A percentile compares a stretch with the other conserved stretches of the same genome.
phyloP scores from a whole-genome alignment of 768 basidiomycete genomes.

The Calvatia gigantea region DNA sequence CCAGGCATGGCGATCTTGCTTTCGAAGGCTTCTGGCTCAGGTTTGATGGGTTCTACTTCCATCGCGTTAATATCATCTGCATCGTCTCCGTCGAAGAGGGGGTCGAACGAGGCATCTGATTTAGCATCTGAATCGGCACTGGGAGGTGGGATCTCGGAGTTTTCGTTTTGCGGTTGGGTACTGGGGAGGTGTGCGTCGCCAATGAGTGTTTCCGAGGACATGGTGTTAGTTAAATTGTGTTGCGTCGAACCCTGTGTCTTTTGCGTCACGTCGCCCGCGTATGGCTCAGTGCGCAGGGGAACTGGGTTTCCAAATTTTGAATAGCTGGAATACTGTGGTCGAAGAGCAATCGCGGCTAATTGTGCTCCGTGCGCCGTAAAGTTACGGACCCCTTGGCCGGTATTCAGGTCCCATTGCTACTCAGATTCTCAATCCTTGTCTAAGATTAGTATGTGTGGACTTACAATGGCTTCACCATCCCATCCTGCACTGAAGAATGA shows the following conservation, averaged over 20 bases:
- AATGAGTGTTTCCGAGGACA: not conserved
- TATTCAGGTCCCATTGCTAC: slow-evolving; percentile 98
- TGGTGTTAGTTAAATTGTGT: not conserved
- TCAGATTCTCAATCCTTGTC: slow-evolving; percentile 13
- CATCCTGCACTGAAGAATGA: slow-evolving; percentile 89
- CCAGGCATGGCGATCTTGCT: slow-evolving; percentile 14
- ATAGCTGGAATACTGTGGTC: slow-evolving; percentile 40
- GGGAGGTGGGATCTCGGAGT: slow-evolving; percentile 16
- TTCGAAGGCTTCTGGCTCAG: not conserved
- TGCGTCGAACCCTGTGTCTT: slow-evolving; percentile 5
- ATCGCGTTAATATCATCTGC: slow-evolving; percentile 46
- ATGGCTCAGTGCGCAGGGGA: not conserved
- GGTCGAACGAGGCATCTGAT: slow-evolving; percentile 82
- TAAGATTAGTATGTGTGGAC: slow-evolving; percentile 24
- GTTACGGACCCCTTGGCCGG: slow-evolving; percentile 70
- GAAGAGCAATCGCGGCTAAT: slow-evolving; percentile 74
- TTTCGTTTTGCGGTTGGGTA: not conserved
- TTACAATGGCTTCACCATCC: slow-evolving; percentile 86
- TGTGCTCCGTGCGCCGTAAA: slow-evolving; percentile 85
- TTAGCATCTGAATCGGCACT: slow-evolving; percentile 52
- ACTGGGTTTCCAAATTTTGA: slow-evolving; percentile 12
- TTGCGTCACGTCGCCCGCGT: not conserved
- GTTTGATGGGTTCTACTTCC: slow-evolving; percentile 9
- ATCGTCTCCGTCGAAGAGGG: slow-evolving; percentile 79
- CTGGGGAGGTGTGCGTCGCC: not conserved